Evolutionary conservation across 441 rosid species (phyloP).

Genomic region (Viola pubescens): DNA sequence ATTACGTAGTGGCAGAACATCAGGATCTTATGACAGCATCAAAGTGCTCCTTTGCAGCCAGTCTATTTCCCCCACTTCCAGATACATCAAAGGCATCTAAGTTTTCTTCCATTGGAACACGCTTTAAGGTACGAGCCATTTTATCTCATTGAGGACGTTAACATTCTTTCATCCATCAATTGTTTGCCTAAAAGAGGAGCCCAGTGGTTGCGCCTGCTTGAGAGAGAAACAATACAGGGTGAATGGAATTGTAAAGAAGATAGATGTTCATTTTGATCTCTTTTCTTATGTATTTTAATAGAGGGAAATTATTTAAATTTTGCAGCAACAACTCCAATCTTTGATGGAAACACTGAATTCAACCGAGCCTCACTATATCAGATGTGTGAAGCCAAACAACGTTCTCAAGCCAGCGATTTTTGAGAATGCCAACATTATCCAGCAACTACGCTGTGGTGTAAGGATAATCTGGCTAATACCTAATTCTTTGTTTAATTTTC

Average conservation of each 20-base stretch:
- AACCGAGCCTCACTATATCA: slow-evolving; percentile 99
- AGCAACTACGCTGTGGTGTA: slow-evolving; percentile 99
- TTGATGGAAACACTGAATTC: slow-evolving; percentile 94
- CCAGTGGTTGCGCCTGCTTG: slow-evolving; percentile 1
- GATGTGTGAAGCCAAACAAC: slow-evolving; percentile 99
- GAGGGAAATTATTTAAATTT: slow-evolving; percentile 17
- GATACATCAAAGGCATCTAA: slow-evolving; percentile 94
- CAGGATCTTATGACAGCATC: slow-evolving; percentile 92
- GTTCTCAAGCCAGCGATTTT: slow-evolving; percentile 93
- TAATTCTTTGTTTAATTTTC: slow-evolving; percentile 14
- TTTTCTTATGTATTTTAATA: slow-evolving; percentile 19
- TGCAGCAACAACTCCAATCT: slow-evolving; percentile 98
- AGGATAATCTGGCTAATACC: slow-evolving; percentile 37
- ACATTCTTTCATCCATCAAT: not conserved
- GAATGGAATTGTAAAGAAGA: not conserved
- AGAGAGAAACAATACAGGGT: not conserved
- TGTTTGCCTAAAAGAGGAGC: slow-evolving; percentile 7
- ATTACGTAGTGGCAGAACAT: slow-evolving; percentile 99
- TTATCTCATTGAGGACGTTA: slow-evolving; percentile 2
- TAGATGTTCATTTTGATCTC: not conserved
- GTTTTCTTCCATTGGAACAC: slow-evolving; percentile 97
- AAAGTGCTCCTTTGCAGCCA: slow-evolving; percentile 66
- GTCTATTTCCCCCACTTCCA: slow-evolving; percentile 85
- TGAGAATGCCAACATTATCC: slow-evolving; percentile 90
- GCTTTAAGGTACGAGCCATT: slow-evolving; percentile 63